These are phyloP conservation scores for Ilyonectria destructans DNA, from an alignment of 2,329 filamentous ascomycete species.

Conservation along the genomic window DNA sequence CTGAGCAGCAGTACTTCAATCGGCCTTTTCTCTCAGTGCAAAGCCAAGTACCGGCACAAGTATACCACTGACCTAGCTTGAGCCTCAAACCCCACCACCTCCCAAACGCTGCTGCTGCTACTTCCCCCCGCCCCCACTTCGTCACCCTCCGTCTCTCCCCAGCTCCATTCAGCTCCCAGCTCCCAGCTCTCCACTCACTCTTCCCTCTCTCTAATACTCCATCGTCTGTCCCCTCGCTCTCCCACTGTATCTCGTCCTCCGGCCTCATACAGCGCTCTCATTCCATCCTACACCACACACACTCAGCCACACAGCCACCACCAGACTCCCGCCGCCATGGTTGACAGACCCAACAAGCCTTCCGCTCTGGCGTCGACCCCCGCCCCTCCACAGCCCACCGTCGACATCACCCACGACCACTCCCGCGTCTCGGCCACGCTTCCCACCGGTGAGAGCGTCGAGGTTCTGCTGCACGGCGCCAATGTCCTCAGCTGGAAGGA, in stretches of 20 bases:
- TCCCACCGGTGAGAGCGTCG: conserved; percentile 88
- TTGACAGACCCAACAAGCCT: conserved; percentile 90
- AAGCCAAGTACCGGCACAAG: background rate
- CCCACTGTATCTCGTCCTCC: background rate
- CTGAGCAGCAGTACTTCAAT: background rate
- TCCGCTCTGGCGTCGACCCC: conserved; percentile 82
- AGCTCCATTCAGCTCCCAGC: conserved; percentile 18
- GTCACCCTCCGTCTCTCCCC: conserved; percentile 24
- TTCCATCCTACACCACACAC: background rate
- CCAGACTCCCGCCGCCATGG: conserved; percentile 64
- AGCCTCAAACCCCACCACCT: conserved; percentile 22
- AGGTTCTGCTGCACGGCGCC: conserved; percentile 91
- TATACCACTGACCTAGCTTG: background rate
- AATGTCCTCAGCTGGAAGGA: conserved; percentile 96
- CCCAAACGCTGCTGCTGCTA: conserved; percentile 37
- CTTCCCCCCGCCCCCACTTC: conserved; percentile 22
- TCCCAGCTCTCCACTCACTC: conserved; percentile 12
- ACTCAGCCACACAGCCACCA: background rate
- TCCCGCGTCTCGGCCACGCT: conserved; percentile 84
- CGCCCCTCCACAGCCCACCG: conserved; percentile 81
- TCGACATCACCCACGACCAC: conserved; percentile 81
- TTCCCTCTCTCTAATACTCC: conserved; percentile 4
- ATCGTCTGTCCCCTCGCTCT: conserved; percentile 1
- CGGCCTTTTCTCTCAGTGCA: background rate
- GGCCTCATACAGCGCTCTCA: background rate